A percentile compares a stretch with the other conserved stretches of the same genome.
Conservation (phyloP, 805 yeast genomes). For the Kodamaea kakaduensis region DNA sequence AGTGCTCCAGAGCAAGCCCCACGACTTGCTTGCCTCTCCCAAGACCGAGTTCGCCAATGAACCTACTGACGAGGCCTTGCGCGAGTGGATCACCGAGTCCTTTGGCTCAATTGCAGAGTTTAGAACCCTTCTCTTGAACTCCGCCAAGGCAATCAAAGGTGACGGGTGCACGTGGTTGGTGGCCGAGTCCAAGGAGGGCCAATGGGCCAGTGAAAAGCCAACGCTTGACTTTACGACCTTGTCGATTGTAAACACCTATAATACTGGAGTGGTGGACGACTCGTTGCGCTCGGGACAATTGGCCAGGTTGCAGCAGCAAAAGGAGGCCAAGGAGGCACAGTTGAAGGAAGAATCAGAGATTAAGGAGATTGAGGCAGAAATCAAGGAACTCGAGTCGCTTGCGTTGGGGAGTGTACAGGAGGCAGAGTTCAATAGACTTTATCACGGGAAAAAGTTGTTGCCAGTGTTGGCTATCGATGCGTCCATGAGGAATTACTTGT, state of each 20-base stretch:
- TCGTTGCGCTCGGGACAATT: constrained; percentile 53
- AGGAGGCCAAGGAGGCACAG: constrained; percentile 24
- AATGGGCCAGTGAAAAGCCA: constrained; percentile 20
- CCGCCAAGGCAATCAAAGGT: constrained; percentile 73
- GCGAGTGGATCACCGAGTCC: constrained; percentile 49
- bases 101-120: constrained; percentile 81
- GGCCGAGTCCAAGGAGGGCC: constrained; percentile 46
- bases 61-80: constrained; percentile 33
- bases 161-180: constrained; percentile 91
- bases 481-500: constrained; percentile 63
- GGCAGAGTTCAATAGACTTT: constrained; percentile 35
- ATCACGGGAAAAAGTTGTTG: constrained; percentile 36
- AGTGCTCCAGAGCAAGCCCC: constrained; percentile 18
- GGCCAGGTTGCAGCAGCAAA: constrained; percentile 38
- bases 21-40: constrained; percentile 46
- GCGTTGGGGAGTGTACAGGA: constrained; percentile 39
- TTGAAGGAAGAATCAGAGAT: constrained; percentile 11
- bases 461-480: constrained; percentile 73
- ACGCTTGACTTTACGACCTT: constrained; percentile 41
- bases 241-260: constrained; percentile 77
- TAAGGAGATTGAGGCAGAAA: constrained; percentile 10
- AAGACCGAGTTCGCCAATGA: constrained; percentile 30
- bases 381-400: constrained; percentile 17
- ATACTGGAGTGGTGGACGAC: constrained; percentile 78
- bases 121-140: constrained; percentile 60